phyloP scores from a whole-genome alignment of 306 rosid species.

The Quercus gilva region DNA sequence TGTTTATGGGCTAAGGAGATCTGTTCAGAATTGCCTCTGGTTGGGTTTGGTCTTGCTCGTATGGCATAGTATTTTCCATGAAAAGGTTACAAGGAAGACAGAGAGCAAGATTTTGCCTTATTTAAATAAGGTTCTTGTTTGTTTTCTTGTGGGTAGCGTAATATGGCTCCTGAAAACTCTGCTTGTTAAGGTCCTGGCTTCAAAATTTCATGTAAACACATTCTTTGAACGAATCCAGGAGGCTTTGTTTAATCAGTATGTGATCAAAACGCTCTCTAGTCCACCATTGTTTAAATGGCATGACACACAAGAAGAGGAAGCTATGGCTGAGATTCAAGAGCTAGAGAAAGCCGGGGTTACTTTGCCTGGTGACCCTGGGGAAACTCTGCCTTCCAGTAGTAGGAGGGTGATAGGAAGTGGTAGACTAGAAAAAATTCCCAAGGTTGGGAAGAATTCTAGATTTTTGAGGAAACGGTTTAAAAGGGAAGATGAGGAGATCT shows the following conservation, averaged over 20 bases:
- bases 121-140: constrained; percentile 32
- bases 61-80: constrained; percentile 35
- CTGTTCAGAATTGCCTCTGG: constrained; percentile 47
- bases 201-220: constrained; percentile 39
- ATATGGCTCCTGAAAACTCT: constrained; percentile 43
- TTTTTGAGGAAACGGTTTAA: constrained; percentile 5
- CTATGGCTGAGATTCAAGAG: constrained; percentile 11
- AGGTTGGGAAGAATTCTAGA: constrained; percentile 15
- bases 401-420: constrained; percentile 10
- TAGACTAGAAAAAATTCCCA: constrained; percentile 6
- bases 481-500: constrained; percentile 29
- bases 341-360: constrained; percentile 19
- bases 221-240: constrained; percentile 35
- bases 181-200: constrained; percentile 38
- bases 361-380: constrained; percentile 26
- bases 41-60: constrained; percentile 34
- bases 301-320: constrained; percentile 5
- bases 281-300: constrained; percentile 20
- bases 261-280: constrained; percentile 35
- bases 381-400: constrained; percentile 17
- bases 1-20: constrained; percentile 34
- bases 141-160: constrained; percentile 24
- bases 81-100: constrained; percentile 24
- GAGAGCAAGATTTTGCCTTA: constrained; percentile 23
- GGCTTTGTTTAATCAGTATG: constrained; percentile 38